Conservation (phyloP, 192 early-diverging fungal species). For the Umbelopsis ramanniana region DNA sequence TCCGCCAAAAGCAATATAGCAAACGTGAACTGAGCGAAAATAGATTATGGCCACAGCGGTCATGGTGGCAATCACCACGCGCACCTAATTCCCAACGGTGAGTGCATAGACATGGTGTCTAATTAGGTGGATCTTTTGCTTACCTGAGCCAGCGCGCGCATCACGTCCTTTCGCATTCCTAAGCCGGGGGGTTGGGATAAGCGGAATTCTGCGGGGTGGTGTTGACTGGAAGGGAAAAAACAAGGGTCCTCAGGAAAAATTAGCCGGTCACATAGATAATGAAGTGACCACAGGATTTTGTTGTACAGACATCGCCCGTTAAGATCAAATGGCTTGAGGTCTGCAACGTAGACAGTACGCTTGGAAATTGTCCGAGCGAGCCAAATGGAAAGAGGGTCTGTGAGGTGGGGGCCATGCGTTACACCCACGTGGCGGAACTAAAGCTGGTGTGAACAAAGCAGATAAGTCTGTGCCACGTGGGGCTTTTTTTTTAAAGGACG, state of each 20-base stretch:
- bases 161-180: neutral
- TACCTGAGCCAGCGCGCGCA: constrained; percentile 16
- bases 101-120: neutral
- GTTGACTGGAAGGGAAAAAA: neutral
- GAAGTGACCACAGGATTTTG: neutral
- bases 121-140: neutral
- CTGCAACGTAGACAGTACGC: no score
- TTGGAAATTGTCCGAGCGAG: neutral
- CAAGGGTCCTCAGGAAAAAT: neutral
- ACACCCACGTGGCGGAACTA: constrained; percentile 17
- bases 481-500: neutral
- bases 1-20: constrained; percentile 2
- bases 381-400: neutral
- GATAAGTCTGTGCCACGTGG: constrained; percentile 12
- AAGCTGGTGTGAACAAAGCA: constrained; percentile 18
- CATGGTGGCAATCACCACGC: neutral
- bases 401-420: constrained; percentile 17
- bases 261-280: neutral
- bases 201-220: neutral
- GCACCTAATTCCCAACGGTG: neutral
- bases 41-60: neutral
- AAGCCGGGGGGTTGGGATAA: neutral
- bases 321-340: no score
- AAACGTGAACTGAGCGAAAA: constrained; percentile 11
- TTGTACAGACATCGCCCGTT: neutral